phyloP scores from a whole-genome alignment of 2,329 filamentous ascomycete species.

The Zalaria sp. region DNA sequence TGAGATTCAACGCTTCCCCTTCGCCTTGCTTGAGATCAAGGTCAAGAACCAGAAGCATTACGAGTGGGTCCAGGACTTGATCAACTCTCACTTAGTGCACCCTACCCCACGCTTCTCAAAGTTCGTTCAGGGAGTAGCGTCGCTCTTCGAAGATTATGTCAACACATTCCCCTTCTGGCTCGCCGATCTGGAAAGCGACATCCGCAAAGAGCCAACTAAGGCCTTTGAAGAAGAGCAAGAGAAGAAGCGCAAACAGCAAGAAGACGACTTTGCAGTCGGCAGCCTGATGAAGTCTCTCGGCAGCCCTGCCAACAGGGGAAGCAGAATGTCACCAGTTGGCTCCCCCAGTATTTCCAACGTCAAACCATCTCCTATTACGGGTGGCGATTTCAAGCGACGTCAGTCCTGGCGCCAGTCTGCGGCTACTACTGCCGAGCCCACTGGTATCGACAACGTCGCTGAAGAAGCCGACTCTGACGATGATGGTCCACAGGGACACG shows the following conservation, averaged over 20 bases:
- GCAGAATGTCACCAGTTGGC: slow-evolving; percentile 47
- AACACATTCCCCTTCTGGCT: slow-evolving; percentile 97
- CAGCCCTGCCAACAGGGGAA: slow-evolving; percentile 21
- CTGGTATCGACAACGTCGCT: slow-evolving; percentile 19
- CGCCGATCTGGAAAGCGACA: slow-evolving; percentile 79
- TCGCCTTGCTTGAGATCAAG: slow-evolving; percentile 86
- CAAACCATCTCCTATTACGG: slow-evolving; percentile 11
- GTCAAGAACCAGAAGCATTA: slow-evolving; percentile 56
- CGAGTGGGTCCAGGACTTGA: slow-evolving; percentile 82
- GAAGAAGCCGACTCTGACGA: slow-evolving; percentile 36
- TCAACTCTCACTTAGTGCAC: slow-evolving; percentile 84
- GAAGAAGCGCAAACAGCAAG: slow-evolving; percentile 62
- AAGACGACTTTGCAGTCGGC: slow-evolving; percentile 80
- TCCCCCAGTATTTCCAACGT: slow-evolving; percentile 48
- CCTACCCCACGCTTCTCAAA: slow-evolving; percentile 87
- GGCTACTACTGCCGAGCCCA: slow-evolving; percentile 10
- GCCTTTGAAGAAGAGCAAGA: slow-evolving; percentile 89
- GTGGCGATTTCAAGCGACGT: neutral
- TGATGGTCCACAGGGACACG: slow-evolving; percentile 23
- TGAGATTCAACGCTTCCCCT: slow-evolving; percentile 82
- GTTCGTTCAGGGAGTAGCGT: slow-evolving; percentile 85
- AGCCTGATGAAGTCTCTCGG: slow-evolving; percentile 54
- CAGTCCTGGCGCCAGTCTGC: slow-evolving; percentile 4
- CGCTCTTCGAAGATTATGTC: slow-evolving; percentile 84
- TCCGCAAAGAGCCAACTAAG: slow-evolving; percentile 77